Percentiles rank a stretch among this genome's conserved stretches.
Evolutionary conservation across 2,329 filamentous ascomycete genomes (phyloP).

Genomic region (Acephala macrosclerotiorum): DNA sequence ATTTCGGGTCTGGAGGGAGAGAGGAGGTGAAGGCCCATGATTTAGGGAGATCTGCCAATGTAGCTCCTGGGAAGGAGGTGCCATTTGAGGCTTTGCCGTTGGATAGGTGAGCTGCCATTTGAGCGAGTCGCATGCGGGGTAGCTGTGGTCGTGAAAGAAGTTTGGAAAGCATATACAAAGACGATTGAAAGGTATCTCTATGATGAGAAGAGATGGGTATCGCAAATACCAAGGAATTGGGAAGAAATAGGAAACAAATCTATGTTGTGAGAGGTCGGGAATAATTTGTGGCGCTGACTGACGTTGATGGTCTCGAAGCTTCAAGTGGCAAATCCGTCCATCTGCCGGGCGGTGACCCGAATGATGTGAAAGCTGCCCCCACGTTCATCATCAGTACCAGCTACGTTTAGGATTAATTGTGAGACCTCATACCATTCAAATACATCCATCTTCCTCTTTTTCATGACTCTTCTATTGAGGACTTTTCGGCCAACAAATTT

Average conservation of each 20-base stretch:
- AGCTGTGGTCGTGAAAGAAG: constrained; percentile 34
- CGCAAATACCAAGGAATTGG: not conserved
- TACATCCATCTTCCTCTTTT: not conserved
- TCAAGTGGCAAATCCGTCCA: constrained; percentile 20
- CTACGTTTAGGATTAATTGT: not conserved
- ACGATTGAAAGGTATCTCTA: constrained; percentile 8
- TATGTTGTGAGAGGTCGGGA: constrained; percentile 18
- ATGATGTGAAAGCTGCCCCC: constrained; percentile 5
- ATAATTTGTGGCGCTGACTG: constrained; percentile 24
- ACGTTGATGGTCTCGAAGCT: constrained; percentile 22
- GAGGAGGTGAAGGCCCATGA: constrained; percentile 70
- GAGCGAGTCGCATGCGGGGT: constrained; percentile 48
- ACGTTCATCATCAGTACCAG: not conserved
- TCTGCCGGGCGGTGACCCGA: constrained; percentile 13
- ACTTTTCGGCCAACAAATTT: constrained; percentile 14
- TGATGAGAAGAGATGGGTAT: not conserved
- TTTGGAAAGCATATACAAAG: constrained; percentile 41
- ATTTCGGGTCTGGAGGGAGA: constrained; percentile 78
- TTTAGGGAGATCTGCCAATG: constrained; percentile 65
- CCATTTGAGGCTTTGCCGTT: constrained; percentile 31
- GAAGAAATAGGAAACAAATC: not conserved
- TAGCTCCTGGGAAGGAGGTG: constrained; percentile 31
- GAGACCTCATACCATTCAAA: not conserved
- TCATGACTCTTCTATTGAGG: constrained; percentile 24
- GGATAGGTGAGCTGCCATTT: constrained; percentile 54